These are phyloP conservation scores for Erysimum cheiri DNA, from an alignment of 441 rosid genomes.

Conservation along the genomic window DNA sequence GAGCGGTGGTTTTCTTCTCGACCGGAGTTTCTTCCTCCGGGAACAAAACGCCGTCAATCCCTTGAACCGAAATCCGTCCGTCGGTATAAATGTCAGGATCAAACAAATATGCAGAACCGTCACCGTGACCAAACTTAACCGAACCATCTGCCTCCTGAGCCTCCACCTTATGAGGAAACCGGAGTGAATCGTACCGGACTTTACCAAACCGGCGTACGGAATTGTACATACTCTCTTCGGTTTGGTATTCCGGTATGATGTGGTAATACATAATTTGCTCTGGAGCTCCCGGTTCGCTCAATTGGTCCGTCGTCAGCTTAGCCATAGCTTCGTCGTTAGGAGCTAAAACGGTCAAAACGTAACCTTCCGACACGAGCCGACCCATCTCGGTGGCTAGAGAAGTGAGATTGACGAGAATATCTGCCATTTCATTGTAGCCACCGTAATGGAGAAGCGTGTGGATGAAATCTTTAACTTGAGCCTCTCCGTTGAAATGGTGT, in stretches of 20 bases:
- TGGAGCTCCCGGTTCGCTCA: slow-evolving; percentile 79
- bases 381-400: slow-evolving; percentile 81
- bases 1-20: slow-evolving; percentile 41
- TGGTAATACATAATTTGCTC: slow-evolving; percentile 77
- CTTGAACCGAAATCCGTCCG: slow-evolving; percentile 97
- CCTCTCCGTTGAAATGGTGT: slow-evolving; percentile 70
- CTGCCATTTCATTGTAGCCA: slow-evolving; percentile 82
- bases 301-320: slow-evolving; percentile 66
- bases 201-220: slow-evolving; percentile 92
- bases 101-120: slow-evolving; percentile 77
- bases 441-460: slow-evolving; percentile 72
- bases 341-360: slow-evolving; percentile 68
- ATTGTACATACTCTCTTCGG: slow-evolving; percentile 98
- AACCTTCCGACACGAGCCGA: slow-evolving; percentile 69
- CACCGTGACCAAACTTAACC: slow-evolving; percentile 86
- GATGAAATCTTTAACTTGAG: slow-evolving; percentile 74
- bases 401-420: slow-evolving; percentile 68
- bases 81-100: slow-evolving; percentile 97
- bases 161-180: slow-evolving; percentile 82
- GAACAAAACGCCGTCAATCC: slow-evolving; percentile 88
- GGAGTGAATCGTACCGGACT: slow-evolving; percentile 75
- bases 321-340: slow-evolving; percentile 86
- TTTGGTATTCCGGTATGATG: slow-evolving; percentile 88
- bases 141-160: slow-evolving; percentile 98
- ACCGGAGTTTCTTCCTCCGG: slow-evolving; percentile 61